Percentiles rank a stretch among this genome's conserved stretches.
Conservation (phyloP, 2,329 filamentous ascomycete species). For the Sclerotinia minor region DNA sequence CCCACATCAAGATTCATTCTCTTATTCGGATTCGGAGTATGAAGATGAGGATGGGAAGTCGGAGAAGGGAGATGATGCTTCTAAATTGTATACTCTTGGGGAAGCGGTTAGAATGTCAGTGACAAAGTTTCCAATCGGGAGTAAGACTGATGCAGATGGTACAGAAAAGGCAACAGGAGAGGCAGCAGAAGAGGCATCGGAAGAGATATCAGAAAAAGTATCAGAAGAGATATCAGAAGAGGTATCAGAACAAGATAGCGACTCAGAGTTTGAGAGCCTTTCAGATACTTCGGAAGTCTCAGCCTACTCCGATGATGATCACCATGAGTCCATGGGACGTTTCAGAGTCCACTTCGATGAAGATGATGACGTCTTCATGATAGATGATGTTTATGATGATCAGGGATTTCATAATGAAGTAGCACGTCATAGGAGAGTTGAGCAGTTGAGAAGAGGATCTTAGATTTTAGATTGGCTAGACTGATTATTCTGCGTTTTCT, state of each 20-base stretch:
- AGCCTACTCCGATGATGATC: background rate
- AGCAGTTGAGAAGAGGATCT: background rate
- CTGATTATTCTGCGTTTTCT: background rate
- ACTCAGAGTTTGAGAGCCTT: background rate
- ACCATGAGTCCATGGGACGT: background rate
- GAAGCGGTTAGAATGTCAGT: background rate
- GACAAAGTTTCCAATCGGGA: background rate
- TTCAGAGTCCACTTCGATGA: background rate
- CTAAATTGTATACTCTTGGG: background rate
- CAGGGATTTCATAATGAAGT: too few relatives aligned
- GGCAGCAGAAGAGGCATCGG: background rate
- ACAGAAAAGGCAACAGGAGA: background rate
- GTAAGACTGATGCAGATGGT: background rate
- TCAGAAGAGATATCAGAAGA: background rate
- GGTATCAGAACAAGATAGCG: background rate
- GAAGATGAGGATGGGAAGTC: too few relatives aligned
- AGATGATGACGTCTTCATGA: background rate
- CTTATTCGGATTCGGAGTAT: too few relatives aligned
- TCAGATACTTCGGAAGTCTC: background rate
- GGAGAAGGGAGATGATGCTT: too few relatives aligned
- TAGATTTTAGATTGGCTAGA: background rate
- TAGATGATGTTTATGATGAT: background rate
- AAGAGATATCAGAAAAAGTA: background rate
- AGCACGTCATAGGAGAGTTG: background rate
- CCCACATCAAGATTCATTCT: too few relatives aligned